phyloP scores from a whole-genome alignment of 2,329 filamentous ascomycete genomes.

The Talaromyces atroroseus region DNA sequence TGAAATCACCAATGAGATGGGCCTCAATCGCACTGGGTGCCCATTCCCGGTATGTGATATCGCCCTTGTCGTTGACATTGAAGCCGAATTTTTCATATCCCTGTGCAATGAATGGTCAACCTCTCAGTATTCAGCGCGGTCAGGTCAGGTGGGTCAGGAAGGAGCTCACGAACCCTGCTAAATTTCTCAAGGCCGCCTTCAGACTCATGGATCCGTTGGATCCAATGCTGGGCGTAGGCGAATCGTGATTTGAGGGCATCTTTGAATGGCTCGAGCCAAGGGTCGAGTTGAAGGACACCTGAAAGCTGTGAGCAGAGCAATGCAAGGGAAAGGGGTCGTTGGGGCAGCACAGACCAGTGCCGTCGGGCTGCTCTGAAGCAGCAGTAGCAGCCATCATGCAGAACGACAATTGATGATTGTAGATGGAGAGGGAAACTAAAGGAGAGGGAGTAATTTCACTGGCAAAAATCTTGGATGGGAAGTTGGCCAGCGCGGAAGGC shows the following conservation, averaged over 20 bases:
- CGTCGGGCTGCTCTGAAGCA: conserved; percentile 11
- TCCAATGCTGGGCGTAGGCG: conserved; percentile 76
- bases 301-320: conserved; percentile 9
- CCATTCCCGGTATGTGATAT: conserved; percentile 92
- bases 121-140: conserved; percentile 1
- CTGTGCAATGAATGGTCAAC: conserved; percentile 40
- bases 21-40: conserved; percentile 83
- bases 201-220: conserved; percentile 70
- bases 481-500: background rate
- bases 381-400: conserved; percentile 9
- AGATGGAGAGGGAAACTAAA: background rate
- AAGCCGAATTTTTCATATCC: conserved; percentile 84
- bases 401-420: background rate
- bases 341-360: conserved; percentile 11
- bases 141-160: background rate
- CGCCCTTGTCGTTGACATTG: conserved; percentile 72
- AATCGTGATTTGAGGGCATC: conserved; percentile 72
- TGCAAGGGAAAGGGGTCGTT: background rate
- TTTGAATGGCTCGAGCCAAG: conserved; percentile 81
- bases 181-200: conserved; percentile 93
- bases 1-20: conserved; percentile 90
- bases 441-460: background rate
- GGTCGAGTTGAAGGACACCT: conserved; percentile 85
- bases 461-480: background rate
- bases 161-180: conserved; percentile 58